Evolutionary conservation across 306 rosid species (phyloP), one percentile per base, ranked within the genome.

Genomic region (Sesbania bispinosa): DNA sequence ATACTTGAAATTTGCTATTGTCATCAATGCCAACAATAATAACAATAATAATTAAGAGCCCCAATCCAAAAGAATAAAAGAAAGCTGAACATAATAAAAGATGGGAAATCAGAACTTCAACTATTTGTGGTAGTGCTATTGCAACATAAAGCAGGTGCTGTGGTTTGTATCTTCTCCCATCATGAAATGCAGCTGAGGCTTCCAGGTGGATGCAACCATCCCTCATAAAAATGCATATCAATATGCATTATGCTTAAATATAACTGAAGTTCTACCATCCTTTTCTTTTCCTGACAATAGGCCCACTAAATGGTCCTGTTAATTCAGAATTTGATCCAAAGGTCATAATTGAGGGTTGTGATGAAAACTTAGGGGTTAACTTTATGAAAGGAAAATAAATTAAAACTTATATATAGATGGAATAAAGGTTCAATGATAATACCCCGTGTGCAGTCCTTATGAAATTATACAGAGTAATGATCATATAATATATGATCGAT

Each of bases 1-100:
- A 57, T 80, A 85, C 84, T 85, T 83, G 89, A 85, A 81, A 80
- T 82, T n/a, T n/a, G 33, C 73, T 54, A 58, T 36, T 74, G 82
- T 24, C 75, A 88, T 78, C 86, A 66, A 71, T 79, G 71, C 43
- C 80, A 79, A 75, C 70, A 73, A 75, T 67, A 76, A 79, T 75
- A 73, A 60, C 67, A 59, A 67, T n/a, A n/a, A n/a, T n/a, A n/a
- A n/a, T n/a, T n/a, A n/a, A n/a, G n/a, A 38, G 53, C 54, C 77
- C 68, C 57, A 62, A 10, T n/a, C 45, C 1, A 62, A 23, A 62
- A 55, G 57, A 68, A 77, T 67, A n/a, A 65, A 26, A 50, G 52
- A 76, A 67, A 53, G 64, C 39, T 81, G 77, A 36, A 23, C 26
- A 62, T 16, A 51, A 14, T 48, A 45, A 50, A 43, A 74, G 47